Base-by-base conservation (phyloP, 495 filamentous ascomycete species). In the Daldinia concentrica region DNA sequence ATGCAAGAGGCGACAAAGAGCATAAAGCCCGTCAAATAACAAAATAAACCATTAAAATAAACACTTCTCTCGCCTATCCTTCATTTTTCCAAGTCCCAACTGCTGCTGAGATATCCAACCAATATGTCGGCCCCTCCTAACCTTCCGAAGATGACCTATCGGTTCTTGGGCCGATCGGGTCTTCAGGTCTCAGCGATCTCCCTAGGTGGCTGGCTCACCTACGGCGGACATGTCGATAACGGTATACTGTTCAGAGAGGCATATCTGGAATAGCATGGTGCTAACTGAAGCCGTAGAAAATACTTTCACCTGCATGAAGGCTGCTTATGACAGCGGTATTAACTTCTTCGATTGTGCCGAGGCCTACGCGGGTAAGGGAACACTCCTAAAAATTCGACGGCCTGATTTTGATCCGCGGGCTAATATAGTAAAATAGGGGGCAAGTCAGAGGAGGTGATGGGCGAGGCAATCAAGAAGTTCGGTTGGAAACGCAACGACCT, bases 401-500 rank as follows among this genome's bases (percentile, higher is more conserved):
- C 5, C 4, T 0, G 9, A 48, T 8, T 3, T 0, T 41, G 22
- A 56, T 2, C 12, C 12, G 55, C 9, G 24, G 6, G 61, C 67
- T 75, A 17, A 75, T 12, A 41, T 14, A 45, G 32, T 22, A 61
- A 9, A 17, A 30, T 22, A 77, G 75, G 12, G 0, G 92, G 92
- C 60, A 85, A 91, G 70, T 90, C 87, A 15, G 92, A 95, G 77
- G 77, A 87, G 55, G 88, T 92, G 45, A 92, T 94, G 88, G 92
- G 92, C 17, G 76, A 86, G 68, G 91, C 90, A 1, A 91, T 88
- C 74, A 85, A 82, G 79, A 84, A 86, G 74, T 90, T 86, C 66
- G 85, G 81, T 57, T 92, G 93, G 93, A 91, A 91, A 70, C 85
- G 92, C 43, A 91, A 91, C 77, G 92, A 95, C 78, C 81, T 94